A percentile compares a stretch with the other conserved stretches of the same genome.
Conservation (phyloP, 169 alveolate species). For the Perkinsus chesapeaki region DNA sequence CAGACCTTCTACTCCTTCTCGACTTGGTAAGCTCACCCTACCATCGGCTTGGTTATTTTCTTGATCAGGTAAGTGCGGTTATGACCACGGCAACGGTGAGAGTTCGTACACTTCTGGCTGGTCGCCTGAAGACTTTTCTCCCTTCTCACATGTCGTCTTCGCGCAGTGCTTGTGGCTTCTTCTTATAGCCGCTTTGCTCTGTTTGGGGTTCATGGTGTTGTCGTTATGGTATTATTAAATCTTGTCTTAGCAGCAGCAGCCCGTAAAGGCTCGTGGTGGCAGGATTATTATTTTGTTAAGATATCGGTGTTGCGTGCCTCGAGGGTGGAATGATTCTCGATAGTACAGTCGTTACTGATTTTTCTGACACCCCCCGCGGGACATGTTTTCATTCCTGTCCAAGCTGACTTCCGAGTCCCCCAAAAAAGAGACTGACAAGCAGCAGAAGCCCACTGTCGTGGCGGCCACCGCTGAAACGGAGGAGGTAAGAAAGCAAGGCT, state of each 20-base stretch:
- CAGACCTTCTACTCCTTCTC: background rate
- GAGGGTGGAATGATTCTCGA: background rate
- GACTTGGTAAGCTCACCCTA: background rate
- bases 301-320: background rate
- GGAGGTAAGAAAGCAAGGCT: background rate
- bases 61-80: background rate
- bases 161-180: too few species aligned
- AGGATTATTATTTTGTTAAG: background rate
- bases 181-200: background rate
- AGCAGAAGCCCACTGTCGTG: background rate
- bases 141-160: too few species aligned
- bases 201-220: background rate
- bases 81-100: background rate
- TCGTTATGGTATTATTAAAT: background rate
- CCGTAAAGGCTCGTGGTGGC: background rate
- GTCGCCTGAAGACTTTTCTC: background rate
- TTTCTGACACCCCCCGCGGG: background rate
- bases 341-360: background rate
- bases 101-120: conserved; percentile 2
- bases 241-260: background rate
- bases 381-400: background rate
- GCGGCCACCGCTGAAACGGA: background rate
- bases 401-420: background rate
- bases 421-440: background rate
- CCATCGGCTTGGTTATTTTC: background rate